Conservation (phyloP, 2,329 filamentous ascomycete genomes). For the Aphanoascus verrucosus region DNA sequence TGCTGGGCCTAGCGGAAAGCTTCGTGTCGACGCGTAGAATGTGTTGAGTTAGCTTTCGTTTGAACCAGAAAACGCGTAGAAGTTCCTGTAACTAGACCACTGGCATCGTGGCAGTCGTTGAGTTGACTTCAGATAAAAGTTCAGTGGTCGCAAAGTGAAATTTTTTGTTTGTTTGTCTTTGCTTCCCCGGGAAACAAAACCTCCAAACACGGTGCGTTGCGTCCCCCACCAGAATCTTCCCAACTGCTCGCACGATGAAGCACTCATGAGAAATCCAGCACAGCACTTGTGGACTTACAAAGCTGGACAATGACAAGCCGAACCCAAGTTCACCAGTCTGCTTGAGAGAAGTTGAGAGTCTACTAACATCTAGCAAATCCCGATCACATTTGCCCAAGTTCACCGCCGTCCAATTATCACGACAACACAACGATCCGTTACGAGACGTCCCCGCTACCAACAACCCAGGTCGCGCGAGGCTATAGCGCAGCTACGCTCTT, state of each 20-base stretch:
- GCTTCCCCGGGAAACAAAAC: slow-evolving; percentile 1
- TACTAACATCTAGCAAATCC: slow-evolving; percentile 2
- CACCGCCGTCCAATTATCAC: not conserved
- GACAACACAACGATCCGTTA: not conserved
- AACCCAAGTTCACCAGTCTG: not conserved
- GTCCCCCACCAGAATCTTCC: slow-evolving; percentile 7
- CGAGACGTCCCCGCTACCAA: not conserved
- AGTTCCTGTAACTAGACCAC: not conserved
- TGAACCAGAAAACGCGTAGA: not conserved
- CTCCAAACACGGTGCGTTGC: slow-evolving; percentile 6
- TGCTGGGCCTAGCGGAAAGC: no score
- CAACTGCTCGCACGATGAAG: slow-evolving; percentile 4
- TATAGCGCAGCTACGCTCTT: not conserved
- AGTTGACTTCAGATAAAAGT: not conserved
- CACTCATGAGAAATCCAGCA: not conserved
- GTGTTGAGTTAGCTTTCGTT: not conserved
- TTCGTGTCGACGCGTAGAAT: not conserved
- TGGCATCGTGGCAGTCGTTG: not conserved
- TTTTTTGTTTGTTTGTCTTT: slow-evolving; percentile 15
- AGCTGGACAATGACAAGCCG: slow-evolving; percentile 2
- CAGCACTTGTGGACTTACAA: not conserved
- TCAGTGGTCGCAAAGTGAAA: not conserved
- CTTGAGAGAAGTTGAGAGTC: slow-evolving; percentile 4
- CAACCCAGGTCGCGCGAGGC: not conserved
- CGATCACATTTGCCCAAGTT: not conserved